Percentiles rank a stretch among this genome's conserved stretches.
phyloP scores from a whole-genome alignment of 1,284 basidiomycete genomes.

The Ustilago loliicola region DNA sequence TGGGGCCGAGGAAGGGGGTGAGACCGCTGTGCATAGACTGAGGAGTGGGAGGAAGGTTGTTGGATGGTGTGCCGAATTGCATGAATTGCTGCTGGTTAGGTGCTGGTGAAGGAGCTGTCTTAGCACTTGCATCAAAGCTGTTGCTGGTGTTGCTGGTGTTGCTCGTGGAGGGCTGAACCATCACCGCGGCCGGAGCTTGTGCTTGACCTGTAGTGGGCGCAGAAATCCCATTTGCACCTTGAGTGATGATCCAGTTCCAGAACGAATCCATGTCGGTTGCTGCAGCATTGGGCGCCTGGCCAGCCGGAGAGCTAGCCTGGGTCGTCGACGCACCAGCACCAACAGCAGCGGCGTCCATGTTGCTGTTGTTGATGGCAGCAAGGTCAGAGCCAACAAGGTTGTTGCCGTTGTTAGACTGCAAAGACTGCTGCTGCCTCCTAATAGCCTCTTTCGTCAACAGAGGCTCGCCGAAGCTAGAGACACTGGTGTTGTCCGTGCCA shows the following conservation, averaged over 20 bases:
- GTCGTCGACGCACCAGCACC: conserved; percentile 12
- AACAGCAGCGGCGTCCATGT: conserved; percentile 3
- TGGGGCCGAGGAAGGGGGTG: conserved; percentile 44
- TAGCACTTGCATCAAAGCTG: neutral
- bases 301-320: conserved; percentile 23
- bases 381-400: neutral
- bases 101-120: neutral
- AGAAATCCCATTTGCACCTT: conserved; percentile 50
- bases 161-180: conserved; percentile 21
- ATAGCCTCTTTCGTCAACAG: conserved; percentile 44
- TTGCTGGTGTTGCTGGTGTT: neutral
- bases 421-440: conserved; percentile 36
- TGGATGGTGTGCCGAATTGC: conserved; percentile 3
- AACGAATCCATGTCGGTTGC: conserved; percentile 56
- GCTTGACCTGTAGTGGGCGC: conserved; percentile 2
- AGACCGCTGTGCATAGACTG: conserved; percentile 34
- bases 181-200: conserved; percentile 21
- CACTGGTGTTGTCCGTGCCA: conserved; percentile 41
- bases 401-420: conserved; percentile 24
- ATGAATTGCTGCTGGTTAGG: conserved; percentile 2
- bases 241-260: conserved; percentile 64
- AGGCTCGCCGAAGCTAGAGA: conserved; percentile 41
- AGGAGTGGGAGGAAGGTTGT: conserved; percentile 26
- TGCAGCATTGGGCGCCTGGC: conserved; percentile 17
- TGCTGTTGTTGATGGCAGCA: neutral